Percentiles rank a stretch among this genome's conserved stretches.
Evolutionary conservation across 768 basidiomycete genomes (phyloP).

Genomic region (Roridomyces roridus): DNA sequence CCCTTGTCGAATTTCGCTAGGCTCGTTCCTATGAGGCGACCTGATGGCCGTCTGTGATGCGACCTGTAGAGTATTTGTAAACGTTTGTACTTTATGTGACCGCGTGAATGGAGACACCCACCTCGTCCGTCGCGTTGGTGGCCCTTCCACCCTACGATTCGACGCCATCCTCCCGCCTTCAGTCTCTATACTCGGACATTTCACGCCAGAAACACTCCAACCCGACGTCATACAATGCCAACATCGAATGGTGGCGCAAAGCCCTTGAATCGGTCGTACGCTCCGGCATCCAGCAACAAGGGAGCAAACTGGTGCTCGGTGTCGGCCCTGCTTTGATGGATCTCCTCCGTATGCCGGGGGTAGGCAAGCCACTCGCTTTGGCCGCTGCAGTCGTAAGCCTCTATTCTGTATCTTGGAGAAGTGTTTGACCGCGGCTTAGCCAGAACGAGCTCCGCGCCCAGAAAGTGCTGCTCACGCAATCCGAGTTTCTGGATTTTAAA

Average conservation of each 20-base stretch:
- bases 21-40: constrained; percentile 10
- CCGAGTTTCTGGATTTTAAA: constrained; percentile 60
- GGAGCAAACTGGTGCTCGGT: constrained; percentile 65
- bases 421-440: constrained; percentile 43
- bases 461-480: constrained; percentile 51
- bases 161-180: constrained; percentile 61
- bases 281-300: constrained; percentile 56
- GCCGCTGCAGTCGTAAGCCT: constrained; percentile 76
- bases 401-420: not conserved
- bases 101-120: constrained; percentile 20
- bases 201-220: constrained; percentile 85
- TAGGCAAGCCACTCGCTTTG: constrained; percentile 77
- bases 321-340: constrained; percentile 64
- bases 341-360: constrained; percentile 65
- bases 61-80: not conserved
- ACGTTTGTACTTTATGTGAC: constrained; percentile 1
- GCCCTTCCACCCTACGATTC: constrained; percentile 53
- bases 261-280: constrained; percentile 67
- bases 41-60: constrained; percentile 6
- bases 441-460: constrained; percentile 69
- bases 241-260: constrained; percentile 87
- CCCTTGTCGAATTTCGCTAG: constrained; percentile 12
- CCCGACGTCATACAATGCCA: constrained; percentile 79
- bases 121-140: constrained; percentile 25
- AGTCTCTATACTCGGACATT: constrained; percentile 89